phyloP scores from a whole-genome alignment of 2,329 filamentous ascomycete genomes.

The Ceratocystis albifundus region DNA sequence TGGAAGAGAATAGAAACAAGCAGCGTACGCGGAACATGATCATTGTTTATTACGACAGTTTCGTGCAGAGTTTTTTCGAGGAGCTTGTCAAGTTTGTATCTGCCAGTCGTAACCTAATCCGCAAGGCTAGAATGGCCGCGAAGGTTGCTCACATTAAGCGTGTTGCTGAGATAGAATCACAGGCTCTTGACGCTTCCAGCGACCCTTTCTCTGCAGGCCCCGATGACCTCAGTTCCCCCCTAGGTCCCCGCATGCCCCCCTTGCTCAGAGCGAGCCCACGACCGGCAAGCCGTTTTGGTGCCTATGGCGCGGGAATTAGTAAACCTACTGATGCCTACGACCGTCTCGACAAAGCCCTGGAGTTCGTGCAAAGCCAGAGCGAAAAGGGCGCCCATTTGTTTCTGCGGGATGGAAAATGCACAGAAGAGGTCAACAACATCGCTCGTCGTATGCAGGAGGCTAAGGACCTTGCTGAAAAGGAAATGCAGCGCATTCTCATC shows the following conservation, averaged over 20 bases:
- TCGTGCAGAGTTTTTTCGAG: slow-evolving; percentile 74
- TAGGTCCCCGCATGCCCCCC: slow-evolving; percentile 30
- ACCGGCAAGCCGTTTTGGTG: slow-evolving; percentile 8
- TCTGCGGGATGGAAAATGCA: slow-evolving; percentile 75
- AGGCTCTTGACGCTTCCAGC: slow-evolving; percentile 30
- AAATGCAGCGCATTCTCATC: slow-evolving; percentile 44
- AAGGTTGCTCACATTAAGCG: slow-evolving; percentile 56
- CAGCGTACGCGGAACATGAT: slow-evolving; percentile 65
- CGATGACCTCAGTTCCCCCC: slow-evolving; percentile 24
- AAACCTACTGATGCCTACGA: slow-evolving; percentile 48
- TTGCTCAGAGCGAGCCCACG: slow-evolving; percentile 32
- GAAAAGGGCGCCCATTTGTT: slow-evolving; percentile 84
- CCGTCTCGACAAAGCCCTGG: slow-evolving; percentile 63
- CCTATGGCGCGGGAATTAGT: slow-evolving; percentile 25
- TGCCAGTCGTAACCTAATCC: slow-evolving; percentile 67
- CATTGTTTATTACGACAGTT: slow-evolving; percentile 84
- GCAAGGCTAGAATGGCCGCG: slow-evolving; percentile 76
- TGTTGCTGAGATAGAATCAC: slow-evolving; percentile 47
- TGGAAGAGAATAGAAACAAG: slow-evolving; percentile 36
- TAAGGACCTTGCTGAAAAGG: slow-evolving; percentile 46
- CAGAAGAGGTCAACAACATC: slow-evolving; percentile 60
- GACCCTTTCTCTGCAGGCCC: slow-evolving; percentile 7
- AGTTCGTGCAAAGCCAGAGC: slow-evolving; percentile 68
- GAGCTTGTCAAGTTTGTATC: slow-evolving; percentile 72
- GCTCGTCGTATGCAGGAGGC: slow-evolving; percentile 54